Conservation (phyloP, 805 yeast genomes). For the Komagataella phaffii region DNA sequence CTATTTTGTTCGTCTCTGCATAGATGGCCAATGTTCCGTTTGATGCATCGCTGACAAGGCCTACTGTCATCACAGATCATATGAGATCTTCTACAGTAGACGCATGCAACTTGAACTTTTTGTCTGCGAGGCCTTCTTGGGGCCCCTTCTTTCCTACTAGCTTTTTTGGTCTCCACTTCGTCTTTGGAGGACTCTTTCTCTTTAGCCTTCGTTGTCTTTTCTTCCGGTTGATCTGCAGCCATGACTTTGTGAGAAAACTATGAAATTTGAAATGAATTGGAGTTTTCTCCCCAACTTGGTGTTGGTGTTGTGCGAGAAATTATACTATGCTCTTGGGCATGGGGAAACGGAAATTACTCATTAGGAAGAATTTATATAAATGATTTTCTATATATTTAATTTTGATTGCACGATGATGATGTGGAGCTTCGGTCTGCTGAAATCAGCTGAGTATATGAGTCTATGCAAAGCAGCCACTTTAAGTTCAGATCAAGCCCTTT, state of each 20-base stretch:
- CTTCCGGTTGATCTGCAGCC: not conserved
- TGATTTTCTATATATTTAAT: too few relatives aligned
- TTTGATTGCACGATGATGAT: not conserved
- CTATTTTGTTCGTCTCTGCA: constrained; percentile 63
- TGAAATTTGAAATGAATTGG: not conserved
- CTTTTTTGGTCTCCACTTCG: not conserved
- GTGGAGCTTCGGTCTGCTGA: not conserved
- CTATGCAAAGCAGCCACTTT: too few relatives aligned
- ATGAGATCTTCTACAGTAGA: constrained; percentile 85
- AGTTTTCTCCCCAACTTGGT: not conserved
- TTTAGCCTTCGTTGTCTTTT: not conserved
- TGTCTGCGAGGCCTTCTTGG: constrained; percentile 22
- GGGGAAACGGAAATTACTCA: not conserved
- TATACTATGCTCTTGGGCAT: not conserved
- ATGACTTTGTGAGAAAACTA: not conserved
- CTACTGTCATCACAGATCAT: constrained; percentile 80
- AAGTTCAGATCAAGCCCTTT: too few relatives aligned
- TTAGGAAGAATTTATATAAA: not conserved
- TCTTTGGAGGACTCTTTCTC: not conserved
- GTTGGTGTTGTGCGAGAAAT: not conserved
- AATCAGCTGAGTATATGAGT: too few relatives aligned
- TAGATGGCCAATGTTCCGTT: constrained; percentile 76
- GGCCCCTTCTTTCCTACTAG: constrained; percentile 1
- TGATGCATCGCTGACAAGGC: constrained; percentile 73
- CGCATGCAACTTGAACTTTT: constrained; percentile 62